A percentile compares a stretch with the other conserved stretches of the same genome.
These are phyloP conservation scores for Cichorium intybus DNA, from an alignment of 140 eudicot species.

Conservation along the genomic window DNA sequence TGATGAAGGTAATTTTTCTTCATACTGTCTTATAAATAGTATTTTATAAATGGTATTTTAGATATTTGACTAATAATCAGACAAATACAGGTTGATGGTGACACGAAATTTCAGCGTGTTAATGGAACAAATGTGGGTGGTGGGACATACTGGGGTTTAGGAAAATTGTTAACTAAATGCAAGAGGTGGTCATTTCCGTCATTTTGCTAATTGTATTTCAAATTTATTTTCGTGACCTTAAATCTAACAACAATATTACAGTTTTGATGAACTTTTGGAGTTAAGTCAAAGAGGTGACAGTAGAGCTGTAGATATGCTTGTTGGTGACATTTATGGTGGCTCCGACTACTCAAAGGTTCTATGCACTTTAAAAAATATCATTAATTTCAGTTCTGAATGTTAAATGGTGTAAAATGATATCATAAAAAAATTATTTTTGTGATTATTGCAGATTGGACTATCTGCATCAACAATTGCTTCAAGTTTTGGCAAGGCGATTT, in stretches of 20 bases:
- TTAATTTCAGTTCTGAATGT: no score
- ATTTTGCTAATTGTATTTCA: no score
- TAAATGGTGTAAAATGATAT: no score
- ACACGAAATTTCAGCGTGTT: conserved; percentile 84
- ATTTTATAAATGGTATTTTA: no score
- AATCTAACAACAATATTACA: conserved; percentile 16
- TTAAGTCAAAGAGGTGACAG: conserved; percentile 93
- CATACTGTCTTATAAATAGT: no score
- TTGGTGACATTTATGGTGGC: conserved; percentile 96
- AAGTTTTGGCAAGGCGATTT: conserved; percentile 95
- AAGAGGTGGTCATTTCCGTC: conserved; percentile 66
- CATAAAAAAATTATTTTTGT: not conserved
- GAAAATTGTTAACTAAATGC: conserved; percentile 88
- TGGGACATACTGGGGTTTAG: conserved; percentile 98
- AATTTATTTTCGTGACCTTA: no score
- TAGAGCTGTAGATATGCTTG: conserved; percentile 90
- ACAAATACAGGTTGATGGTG: conserved; percentile 94
- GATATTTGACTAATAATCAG: no score
- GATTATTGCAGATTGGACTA: conserved; percentile 72
- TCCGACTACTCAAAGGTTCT: conserved; percentile 97
- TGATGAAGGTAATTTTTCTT: conserved; percentile 65
- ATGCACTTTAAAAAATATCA: not conserved
- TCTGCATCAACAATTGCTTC: conserved; percentile 99
- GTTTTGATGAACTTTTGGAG: conserved; percentile 90
- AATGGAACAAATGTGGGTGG: conserved; percentile 99